Base-by-base conservation (phyloP, 441 rosid species). In the Gossypium schwendimanii region DNA sequence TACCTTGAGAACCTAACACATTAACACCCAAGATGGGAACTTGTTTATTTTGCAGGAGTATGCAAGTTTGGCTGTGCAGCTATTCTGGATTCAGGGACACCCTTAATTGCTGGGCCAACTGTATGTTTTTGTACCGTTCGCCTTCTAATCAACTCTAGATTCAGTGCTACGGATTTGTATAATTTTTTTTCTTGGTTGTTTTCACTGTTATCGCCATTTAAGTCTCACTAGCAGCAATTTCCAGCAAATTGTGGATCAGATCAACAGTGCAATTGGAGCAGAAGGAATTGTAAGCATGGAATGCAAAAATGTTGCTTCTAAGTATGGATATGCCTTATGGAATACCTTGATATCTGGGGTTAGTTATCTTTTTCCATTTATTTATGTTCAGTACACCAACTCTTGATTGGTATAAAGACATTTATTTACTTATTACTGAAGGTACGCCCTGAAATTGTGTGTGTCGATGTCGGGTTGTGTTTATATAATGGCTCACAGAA, bases 51-150 rank as follows among this genome's bases (percentile, higher is more conserved):
- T 58, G 76, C 87, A 88, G 90, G 89, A 76, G 61, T 82, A 11
- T 88, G 89, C 61, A 68, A 61, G 41, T 5, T 17, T 28, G 84
- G 87, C 6, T 88, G 93, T 61, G 65, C 74, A 36, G 93, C 90
- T 24, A 72, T 87, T 78, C 77, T 88, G 82, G 93, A 88, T 76
- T 81, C 92, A 1, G 90, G 89, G 54, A 79, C 88, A 63, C 78
- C 90, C 14, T 82, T 85, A 53, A 59, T 86, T 65, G 84, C 89
- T 66, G 90, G 93, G 72, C 93, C 93, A 84, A 82, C 90, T 76
- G 90, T 88, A 87, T 74, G 14, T 52, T 20, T 62, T 82, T 78
- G 21, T 44, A 4, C 23, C 73, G 52, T 73, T 33, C 9, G 28
- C 4, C 6, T 57, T 53, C 61, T 73, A 33, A 28, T 36, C 44